These are phyloP conservation scores for Arabidopsis lyrata DNA, from an alignment of 441 rosid genomes.

Conservation along the genomic window DNA sequence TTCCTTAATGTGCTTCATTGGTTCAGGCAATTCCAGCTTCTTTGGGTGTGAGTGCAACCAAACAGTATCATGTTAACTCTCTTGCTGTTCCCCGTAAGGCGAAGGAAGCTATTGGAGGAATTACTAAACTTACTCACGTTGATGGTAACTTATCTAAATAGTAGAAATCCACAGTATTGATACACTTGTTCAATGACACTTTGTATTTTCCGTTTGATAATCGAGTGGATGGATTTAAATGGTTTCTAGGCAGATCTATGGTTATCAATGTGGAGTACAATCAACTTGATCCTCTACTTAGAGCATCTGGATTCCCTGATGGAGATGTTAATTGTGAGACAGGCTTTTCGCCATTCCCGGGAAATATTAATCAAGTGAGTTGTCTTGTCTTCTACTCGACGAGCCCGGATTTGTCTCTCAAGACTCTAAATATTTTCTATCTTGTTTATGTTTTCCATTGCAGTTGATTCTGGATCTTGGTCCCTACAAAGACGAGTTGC, in stretches of 20 bases:
- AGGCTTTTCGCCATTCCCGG: constrained; percentile 96
- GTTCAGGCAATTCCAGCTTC: constrained; percentile 94
- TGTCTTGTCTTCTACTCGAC: constrained; percentile 22
- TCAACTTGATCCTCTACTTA: constrained; percentile 96
- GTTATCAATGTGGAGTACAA: constrained; percentile 98
- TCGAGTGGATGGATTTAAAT: constrained; percentile 15
- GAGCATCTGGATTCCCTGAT: constrained; percentile 84
- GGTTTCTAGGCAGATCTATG: constrained; percentile 83
- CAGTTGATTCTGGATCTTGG: constrained; percentile 91
- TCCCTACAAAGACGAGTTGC: constrained; percentile 86
- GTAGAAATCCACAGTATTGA: neutral
- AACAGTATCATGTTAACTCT: constrained; percentile 92
- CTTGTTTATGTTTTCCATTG: constrained; percentile 34
- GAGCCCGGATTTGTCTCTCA: neutral
- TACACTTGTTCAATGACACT: neutral
- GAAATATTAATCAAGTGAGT: constrained; percentile 95
- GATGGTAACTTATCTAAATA: constrained; percentile 66
- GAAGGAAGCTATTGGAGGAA: constrained; percentile 99
- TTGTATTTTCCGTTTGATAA: neutral
- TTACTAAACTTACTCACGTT: constrained; percentile 80
- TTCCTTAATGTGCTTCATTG: constrained; percentile 7
- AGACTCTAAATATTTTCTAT: constrained; percentile 22
- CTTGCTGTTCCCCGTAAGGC: constrained; percentile 99
- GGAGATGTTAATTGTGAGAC: constrained; percentile 94
- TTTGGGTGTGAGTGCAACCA: constrained; percentile 87